A percentile compares a stretch with the other conserved stretches of the same genome.
Conservation (phyloP, 805 yeast genomes). For the Grigorovia transvaalensis region DNA sequence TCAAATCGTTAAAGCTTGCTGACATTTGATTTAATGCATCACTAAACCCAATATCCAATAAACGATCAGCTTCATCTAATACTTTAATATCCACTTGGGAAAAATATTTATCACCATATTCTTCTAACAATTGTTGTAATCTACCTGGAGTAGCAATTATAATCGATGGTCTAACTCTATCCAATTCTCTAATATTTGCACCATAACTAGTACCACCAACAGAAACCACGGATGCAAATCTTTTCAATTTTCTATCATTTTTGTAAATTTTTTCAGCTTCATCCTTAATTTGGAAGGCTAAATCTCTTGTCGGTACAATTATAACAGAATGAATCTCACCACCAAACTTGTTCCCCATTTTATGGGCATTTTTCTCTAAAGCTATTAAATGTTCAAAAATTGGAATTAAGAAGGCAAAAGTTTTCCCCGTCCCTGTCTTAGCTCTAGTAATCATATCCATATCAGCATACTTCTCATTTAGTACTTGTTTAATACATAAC, state of each 20-base stretch:
- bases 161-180: slow-evolving; percentile 37
- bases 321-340: slow-evolving; percentile 50
- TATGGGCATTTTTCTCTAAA: slow-evolving; percentile 6
- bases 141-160: slow-evolving; percentile 89
- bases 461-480: slow-evolving; percentile 34
- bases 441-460: slow-evolving; percentile 74
- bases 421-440: slow-evolving; percentile 92
- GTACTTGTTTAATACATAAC: slow-evolving; percentile 46
- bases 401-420: slow-evolving; percentile 81
- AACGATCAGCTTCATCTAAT: slow-evolving; percentile 86
- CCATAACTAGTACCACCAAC: slow-evolving; percentile 57
- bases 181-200: slow-evolving; percentile 29
- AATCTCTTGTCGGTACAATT: slow-evolving; percentile 84
- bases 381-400: slow-evolving; percentile 46
- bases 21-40: slow-evolving; percentile 53
- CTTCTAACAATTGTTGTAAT: slow-evolving; percentile 49
- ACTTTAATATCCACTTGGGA: slow-evolving; percentile 50
- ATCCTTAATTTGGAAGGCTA: slow-evolving; percentile 70
- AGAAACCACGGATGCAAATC: slow-evolving; percentile 38
- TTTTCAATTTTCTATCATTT: slow-evolving; percentile 17
- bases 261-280: slow-evolving; percentile 44
- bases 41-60: slow-evolving; percentile 73
- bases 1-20: slow-evolving; percentile 32
- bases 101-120: slow-evolving; percentile 37
- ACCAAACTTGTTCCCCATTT: slow-evolving; percentile 14